phyloP scores from a whole-genome alignment of 805 yeast species.

The Ogataea methanolica region DNA sequence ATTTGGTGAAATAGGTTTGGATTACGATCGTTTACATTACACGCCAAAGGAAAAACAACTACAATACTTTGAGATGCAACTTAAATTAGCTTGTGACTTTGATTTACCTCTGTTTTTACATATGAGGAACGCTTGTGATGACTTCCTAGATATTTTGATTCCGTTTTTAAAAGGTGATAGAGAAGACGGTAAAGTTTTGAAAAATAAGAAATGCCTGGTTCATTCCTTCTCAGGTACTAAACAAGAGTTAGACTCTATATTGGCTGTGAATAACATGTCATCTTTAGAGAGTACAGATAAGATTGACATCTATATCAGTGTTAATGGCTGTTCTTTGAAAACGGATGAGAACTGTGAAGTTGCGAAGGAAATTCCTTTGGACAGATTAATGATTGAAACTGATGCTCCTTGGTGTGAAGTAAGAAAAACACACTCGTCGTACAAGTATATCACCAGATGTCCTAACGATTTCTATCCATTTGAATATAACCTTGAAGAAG shows the following conservation, averaged over 20 bases:
- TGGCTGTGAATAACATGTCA: slow-evolving; percentile 48
- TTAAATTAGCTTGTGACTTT: slow-evolving; percentile 56
- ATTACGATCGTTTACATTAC: slow-evolving; percentile 83
- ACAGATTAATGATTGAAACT: slow-evolving; percentile 76
- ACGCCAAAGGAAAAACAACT: slow-evolving; percentile 66
- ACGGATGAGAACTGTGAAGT: slow-evolving; percentile 69
- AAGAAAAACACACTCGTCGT: slow-evolving; percentile 75
- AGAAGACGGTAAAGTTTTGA: slow-evolving; percentile 22
- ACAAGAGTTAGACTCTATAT: slow-evolving; percentile 46
- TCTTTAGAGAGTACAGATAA: background rate
- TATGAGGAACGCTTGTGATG: slow-evolving; percentile 81
- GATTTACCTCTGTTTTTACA: slow-evolving; percentile 82
- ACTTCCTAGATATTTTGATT: slow-evolving; percentile 58
- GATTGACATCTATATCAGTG: slow-evolving; percentile 55
- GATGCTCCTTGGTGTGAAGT: slow-evolving; percentile 99
- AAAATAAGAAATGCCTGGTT: slow-evolving; percentile 64
- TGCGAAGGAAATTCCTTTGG: slow-evolving; percentile 62
- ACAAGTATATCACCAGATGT: slow-evolving; percentile 47
- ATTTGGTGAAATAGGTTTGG: slow-evolving; percentile 94
- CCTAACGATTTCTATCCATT: slow-evolving; percentile 56
- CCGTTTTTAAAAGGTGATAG: slow-evolving; percentile 54
- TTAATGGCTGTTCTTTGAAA: slow-evolving; percentile 91
- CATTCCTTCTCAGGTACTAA: slow-evolving; percentile 90
- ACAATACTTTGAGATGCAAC: slow-evolving; percentile 65
- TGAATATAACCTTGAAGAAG: slow-evolving; percentile 15